Evolutionary conservation across 495 filamentous ascomycete species (phyloP).

Genomic region (Penicillium roqueforti): DNA sequence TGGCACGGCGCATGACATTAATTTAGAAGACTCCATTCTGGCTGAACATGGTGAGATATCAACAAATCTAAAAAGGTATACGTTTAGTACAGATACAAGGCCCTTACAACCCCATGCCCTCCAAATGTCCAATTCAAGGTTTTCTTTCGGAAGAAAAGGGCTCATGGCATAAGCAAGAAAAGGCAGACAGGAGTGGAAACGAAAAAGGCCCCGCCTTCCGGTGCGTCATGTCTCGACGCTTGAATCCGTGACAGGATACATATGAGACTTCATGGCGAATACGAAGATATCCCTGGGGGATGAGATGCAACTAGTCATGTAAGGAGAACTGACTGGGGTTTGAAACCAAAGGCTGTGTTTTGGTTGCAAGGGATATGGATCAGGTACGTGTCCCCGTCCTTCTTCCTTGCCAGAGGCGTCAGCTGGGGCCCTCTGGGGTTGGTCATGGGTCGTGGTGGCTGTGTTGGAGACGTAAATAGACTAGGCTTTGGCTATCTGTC

Average conservation of each 20-base stretch:
- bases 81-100: background rate
- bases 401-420: background rate
- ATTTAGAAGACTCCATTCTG: background rate
- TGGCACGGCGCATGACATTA: conserved; percentile 25
- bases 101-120: background rate
- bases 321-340: conserved; percentile 15
- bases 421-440: background rate
- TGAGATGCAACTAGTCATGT: conserved; percentile 14
- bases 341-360: conserved; percentile 11
- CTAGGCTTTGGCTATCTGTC: too few species aligned
- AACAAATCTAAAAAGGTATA: background rate
- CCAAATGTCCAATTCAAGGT: background rate
- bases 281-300: background rate
- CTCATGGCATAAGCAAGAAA: conserved; percentile 13
- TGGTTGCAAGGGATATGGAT: conserved; percentile 27
- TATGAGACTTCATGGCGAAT: background rate
- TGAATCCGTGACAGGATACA: background rate
- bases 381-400: conserved; percentile 24
- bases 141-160: background rate
- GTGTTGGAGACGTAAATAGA: background rate
- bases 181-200: conserved; percentile 15
- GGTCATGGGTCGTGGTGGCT: background rate
- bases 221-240: conserved; percentile 4
- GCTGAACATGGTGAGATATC: conserved; percentile 3
- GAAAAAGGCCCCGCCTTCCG: conserved; percentile 26